These are phyloP conservation scores for Eucalyptus cladocalyx DNA, from an alignment of 345 rosid species.

Conservation along the genomic window DNA sequence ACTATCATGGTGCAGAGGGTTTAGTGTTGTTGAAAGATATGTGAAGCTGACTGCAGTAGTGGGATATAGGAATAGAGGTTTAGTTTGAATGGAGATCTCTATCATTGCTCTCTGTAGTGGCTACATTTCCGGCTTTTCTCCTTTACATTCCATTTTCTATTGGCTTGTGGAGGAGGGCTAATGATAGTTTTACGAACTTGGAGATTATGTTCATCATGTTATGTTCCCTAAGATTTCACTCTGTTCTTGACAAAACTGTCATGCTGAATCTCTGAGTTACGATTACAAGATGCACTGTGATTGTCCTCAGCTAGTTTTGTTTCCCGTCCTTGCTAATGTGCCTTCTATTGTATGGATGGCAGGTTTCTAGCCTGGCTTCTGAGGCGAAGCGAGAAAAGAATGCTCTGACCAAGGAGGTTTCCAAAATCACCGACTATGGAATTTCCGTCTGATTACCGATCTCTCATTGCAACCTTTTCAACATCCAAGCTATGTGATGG, in stretches of 20 bases:
- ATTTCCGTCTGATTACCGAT: conserved; percentile 50
- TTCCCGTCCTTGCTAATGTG: neutral
- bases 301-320: neutral
- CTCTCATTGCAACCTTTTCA: neutral
- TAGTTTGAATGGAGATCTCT: neutral
- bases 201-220: neutral
- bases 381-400: conserved; percentile 65
- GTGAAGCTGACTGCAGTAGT: neutral
- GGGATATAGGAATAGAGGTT: neutral
- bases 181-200: neutral
- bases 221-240: neutral
- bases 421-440: conserved; percentile 82
- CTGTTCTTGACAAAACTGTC: neutral
- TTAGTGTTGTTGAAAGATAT: neutral
- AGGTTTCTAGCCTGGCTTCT: conserved; percentile 62
- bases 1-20: neutral
- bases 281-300: neutral
- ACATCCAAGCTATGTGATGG: neutral
- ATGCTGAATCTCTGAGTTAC: neutral
- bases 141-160: neutral
- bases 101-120: neutral
- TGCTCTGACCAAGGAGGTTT: conserved; percentile 62
- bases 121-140: neutral
- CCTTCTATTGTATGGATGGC: conserved; percentile 3
- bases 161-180: neutral